These are phyloP conservation scores for Helicostylum pulchrum DNA, from an alignment of 192 early-diverging fungal genomes.

Conservation along the genomic window DNA sequence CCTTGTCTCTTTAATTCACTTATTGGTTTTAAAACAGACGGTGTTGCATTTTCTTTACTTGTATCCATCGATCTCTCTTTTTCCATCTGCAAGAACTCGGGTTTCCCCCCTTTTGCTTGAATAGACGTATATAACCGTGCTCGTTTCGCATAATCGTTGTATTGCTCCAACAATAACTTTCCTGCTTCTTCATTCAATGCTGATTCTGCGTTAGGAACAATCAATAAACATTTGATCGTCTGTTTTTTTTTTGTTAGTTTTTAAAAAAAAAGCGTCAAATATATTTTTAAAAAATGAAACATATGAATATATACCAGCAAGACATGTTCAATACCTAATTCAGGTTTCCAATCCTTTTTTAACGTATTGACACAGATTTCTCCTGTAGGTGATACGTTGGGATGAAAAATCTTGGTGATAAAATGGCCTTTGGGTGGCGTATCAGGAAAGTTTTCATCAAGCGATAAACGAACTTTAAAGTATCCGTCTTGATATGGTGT, in stretches of 20 bases:
- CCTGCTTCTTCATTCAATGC: constrained; percentile 97
- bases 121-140: constrained; percentile 78
- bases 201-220: constrained; percentile 93
- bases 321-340: constrained; percentile 79
- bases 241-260: constrained; percentile 31
- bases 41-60: background rate
- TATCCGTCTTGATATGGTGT: constrained; percentile 84
- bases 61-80: background rate
- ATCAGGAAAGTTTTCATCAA: constrained; percentile 75
- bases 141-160: constrained; percentile 78
- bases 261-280: constrained; percentile 14
- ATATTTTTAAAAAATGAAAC: background rate
- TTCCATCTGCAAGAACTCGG: constrained; percentile 7
- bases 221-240: constrained; percentile 94
- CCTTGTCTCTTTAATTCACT: background rate
- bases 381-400: constrained; percentile 84
- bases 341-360: constrained; percentile 94
- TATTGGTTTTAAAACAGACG: background rate
- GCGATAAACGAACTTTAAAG: constrained; percentile 69
- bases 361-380: constrained; percentile 96
- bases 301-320: constrained; percentile 58
- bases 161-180: constrained; percentile 81
- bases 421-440: constrained; percentile 83
- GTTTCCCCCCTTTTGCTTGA: constrained; percentile 57
- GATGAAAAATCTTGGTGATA: constrained; percentile 95